Base-by-base conservation (phyloP, 148 eudicot genomes). In the Hydrangea macrophylla region DNA sequence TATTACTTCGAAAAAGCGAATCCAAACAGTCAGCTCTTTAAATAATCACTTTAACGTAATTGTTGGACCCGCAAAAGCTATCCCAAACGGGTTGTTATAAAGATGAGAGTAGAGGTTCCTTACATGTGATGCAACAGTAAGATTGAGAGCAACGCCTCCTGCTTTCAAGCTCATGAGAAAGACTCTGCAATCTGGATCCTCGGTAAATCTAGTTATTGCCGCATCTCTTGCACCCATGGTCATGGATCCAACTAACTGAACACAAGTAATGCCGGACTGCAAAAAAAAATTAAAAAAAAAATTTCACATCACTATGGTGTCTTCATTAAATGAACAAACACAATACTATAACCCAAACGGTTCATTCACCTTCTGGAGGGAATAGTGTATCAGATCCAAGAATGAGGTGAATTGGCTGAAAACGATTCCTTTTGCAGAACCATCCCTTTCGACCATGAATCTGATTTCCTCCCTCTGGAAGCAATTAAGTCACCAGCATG, bases 91-190 rank as follows among this genome's bases (percentile, higher is more conserved):
- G n/a, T n/a, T n/a, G n/a, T n/a, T n/a, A n/a, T n/a, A n/a, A n/a
- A 20, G 7, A 0, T 25, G 45, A 5, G 42, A 55, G 23, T 39
- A 58, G 39, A 6, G 3, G 42, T 48, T 30, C 42, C 94, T 86
- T 82, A 94, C 98, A 81, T 90, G 89, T 58, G 98, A 94, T 37
- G 99, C 99, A 44, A 94, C 92, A 11, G 99, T 94, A 53, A 94
- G 99, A 74, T 94, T 94, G 73, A 94, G 89, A 35, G 97, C 98
- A 73, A 94, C 97, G 60, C 97, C 98, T 64, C 98, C 98, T 31
- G 98, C 96, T 83, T 94, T 94, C 73, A 94, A 77, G 84, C 98
- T 94, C 82, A 90, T 85, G 26, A 94, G 92, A 60, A 94, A 90
- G 35, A 94, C 76, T 78, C 70, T 90, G 78, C 97, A 94, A 66